phyloP scores from a whole-genome alignment of 257 asterid species.

The Jaltomata sinuosa region DNA sequence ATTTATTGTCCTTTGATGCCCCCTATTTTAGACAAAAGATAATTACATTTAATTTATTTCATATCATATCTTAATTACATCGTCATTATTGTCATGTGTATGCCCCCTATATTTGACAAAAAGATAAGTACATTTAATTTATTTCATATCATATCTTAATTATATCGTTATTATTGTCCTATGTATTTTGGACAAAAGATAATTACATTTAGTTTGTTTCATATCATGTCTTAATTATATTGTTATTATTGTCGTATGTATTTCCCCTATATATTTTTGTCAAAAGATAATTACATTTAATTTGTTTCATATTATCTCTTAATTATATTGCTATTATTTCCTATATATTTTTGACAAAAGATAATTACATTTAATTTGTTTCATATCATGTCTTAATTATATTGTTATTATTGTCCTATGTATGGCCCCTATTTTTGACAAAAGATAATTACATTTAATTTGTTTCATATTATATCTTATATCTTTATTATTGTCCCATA shows the following conservation, averaged over 20 bases:
- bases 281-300: neutral
- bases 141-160: neutral
- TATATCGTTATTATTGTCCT: neutral
- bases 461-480: neutral
- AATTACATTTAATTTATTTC: neutral
- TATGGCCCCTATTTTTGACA: neutral
- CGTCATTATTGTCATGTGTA: neutral
- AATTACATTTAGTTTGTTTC: too few species aligned
- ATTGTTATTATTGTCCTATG: neutral
- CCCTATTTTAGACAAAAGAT: neutral
- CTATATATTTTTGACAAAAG: too few species aligned
- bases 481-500: neutral
- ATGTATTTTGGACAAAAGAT: too few species aligned
- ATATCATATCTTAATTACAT: neutral
- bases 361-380: neutral
- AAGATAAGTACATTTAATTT: neutral
- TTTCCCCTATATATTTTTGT: too few species aligned
- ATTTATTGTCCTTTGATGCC: neutral
- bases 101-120: neutral
- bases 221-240: too few species aligned
- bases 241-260: too few species aligned
- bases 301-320: neutral
- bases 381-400: neutral
- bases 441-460: neutral
- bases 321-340: too few species aligned